Evolutionary conservation across 306 rosid genomes (phyloP).

Genomic region (Castanea sativa): DNA sequence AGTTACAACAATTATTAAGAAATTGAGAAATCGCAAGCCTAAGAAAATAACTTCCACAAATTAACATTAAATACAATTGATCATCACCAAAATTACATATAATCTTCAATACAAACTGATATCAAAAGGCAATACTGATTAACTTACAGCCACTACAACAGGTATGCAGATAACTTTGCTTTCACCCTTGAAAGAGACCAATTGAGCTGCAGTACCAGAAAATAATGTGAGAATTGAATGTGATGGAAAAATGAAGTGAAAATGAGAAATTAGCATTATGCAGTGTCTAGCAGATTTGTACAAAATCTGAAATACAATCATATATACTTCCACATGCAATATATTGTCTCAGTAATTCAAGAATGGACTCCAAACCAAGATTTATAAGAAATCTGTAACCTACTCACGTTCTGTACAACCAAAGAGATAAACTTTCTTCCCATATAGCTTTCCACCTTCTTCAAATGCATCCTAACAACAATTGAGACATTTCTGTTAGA

Average conservation of each 20-base stretch:
- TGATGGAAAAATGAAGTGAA: not conserved
- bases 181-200: conserved; percentile 63
- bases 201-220: conserved; percentile 62
- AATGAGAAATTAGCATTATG: not conserved
- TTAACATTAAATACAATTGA: not conserved
- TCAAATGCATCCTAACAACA: conserved; percentile 66
- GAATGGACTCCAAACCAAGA: not conserved
- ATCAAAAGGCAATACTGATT: conserved; percentile 5
- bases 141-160: conserved; percentile 81
- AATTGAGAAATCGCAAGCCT: not conserved
- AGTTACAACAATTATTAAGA: not conserved
- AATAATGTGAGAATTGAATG: not conserved
- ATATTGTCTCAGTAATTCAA: not conserved
- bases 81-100: not conserved
- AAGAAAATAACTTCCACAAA: not conserved
- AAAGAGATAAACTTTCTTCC: conserved; percentile 74
- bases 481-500: not conserved
- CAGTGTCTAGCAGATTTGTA: not conserved
- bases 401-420: conserved; percentile 77
- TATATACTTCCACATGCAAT: not conserved
- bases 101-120: not conserved
- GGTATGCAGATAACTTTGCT: conserved; percentile 71
- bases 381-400: not conserved
- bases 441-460: conserved; percentile 63
- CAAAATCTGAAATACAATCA: not conserved